Base-by-base conservation (phyloP, 129 eudicot species). In the Saussurea involucrata region DNA sequence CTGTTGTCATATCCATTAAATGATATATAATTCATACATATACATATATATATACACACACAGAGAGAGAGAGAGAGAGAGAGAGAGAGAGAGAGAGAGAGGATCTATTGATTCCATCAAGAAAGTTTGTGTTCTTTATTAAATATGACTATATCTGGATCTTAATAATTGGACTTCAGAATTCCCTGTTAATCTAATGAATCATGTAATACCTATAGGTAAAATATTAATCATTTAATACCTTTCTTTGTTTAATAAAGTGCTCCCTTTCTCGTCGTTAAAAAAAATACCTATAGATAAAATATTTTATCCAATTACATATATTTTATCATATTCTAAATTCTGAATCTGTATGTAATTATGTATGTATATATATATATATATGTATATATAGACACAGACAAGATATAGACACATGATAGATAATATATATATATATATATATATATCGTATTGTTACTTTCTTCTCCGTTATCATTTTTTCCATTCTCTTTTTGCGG, bases 91-190 rank as follows among this genome's bases (percentile, higher is more conserved):
- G 61, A 65, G 9, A 17, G 42, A 20, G 64, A 24, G n/a, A 20
- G 24, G 34, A 25, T 36, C 57, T 66, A 57, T 55, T 53, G 69
- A 80, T 80, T 80, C 75, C 80, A 55, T 80, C 71, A 74, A 74
- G 64, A 66, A 72, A 73, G 69, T 49, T 34, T 66, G 34, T 64
- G 49, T 34, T 80, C 28, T 68, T 65, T 66, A 75, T n/a, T 76
- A 10, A 8, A 13, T 22, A 24, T 53, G 33, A 53, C 37, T 67
- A 12, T 80, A 53, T 66, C 7, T 27, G 24, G 24, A 44, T n/a
- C 55, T 63, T 17, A 40, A 66, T 80, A 53, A 67, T 73, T 46
- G 37, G 61, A 53, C 44, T 66, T 24, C 33, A 66, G 55, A n/a
- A 17, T 66, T 69, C 20, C 60, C 25, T 18, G 24, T 72, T 46